Base-by-base conservation (phyloP, 1,139 yeast genomes). In the Hansenula lynferdii region DNA sequence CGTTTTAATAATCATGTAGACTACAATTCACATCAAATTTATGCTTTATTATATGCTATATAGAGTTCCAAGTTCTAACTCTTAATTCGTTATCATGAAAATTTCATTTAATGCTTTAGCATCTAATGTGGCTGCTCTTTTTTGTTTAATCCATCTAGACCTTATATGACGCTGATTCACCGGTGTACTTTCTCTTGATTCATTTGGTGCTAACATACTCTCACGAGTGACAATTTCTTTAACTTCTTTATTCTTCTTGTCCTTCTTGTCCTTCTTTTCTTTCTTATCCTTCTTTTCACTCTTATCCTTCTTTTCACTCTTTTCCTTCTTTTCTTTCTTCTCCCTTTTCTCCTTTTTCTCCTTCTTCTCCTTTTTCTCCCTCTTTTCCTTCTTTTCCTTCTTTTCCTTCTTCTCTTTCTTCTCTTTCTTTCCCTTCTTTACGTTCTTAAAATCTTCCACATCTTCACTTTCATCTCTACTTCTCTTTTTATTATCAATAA, bases 81-180 rank as follows among this genome's bases (percentile, higher is more conserved):
- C n/a, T 40, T 43, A 69, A 45, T 65, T 72, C 42, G 85, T 69
- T 35, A 86, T 77, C 97, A 90, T 90, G 58, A 90, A 85, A 42
- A 90, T 90, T 61, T 90, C 97, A 52, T 86, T 87, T 45, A 90
- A 72, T 19, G 96, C 89, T 57, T 86, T 81, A 11, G 84, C 73
- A 58, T 90, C 97, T 80, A 84, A 77, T 0, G 90, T 89, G 2
- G 97, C 89, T 8, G 95, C 95, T 53, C 92, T 73, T 58, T 90
- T 90, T 56, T 87, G 95, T 47, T 74, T 81, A 42, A 90, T 89
- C 81, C 87, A 89, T 57, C 77, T 80, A 15, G 95, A 81, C 55
- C 97, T 74, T 3, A 31, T 31, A 18, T 31, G 34, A 31, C 34
- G 34, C 5, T 12, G 9, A 17, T 23, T 23, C 2, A 64, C 63